Base-by-base conservation (phyloP, 805 yeast species). In the Candida oleophila region DNA sequence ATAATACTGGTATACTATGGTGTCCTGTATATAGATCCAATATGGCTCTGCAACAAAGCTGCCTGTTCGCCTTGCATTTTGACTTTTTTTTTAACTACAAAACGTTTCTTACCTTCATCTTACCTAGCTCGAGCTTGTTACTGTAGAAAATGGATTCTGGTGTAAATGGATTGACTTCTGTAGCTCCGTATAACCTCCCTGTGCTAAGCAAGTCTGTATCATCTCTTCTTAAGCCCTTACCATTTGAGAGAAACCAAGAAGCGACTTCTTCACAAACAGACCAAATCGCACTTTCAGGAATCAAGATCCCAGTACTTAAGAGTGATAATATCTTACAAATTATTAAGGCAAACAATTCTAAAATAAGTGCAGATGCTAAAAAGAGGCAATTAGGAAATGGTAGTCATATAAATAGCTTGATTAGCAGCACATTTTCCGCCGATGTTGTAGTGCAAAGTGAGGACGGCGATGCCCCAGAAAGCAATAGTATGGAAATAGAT, bases 121-220 rank as follows among this genome's bases (percentile, higher is more conserved):
- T n/a, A n/a, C n/a, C n/a, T n/a, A n/a, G n/a, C n/a, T n/a, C n/a
- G n/a, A n/a, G n/a, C n/a, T 25, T 25, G 30, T 25, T 25, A 25
- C 11, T 25, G 30, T 25, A 25, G 30, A 25, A n/a, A n/a, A 38
- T 38, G 41, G 18, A 34, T 22, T 9, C 15, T 38, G 28, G 4
- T 4, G 42, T 20, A 16, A 14, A n/a, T 18, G 20, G 19, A 21
- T 21, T 39, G 14, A 21, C 30, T 21, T 21, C 42, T 3, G 4
- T 39, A 21, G 4, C 42, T n/a, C 42, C 42, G 30, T 39, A 41
- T 25, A n/a, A 15, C 4, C 34, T 41, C 5, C 43, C 43, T 9
- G 19, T 16, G 25, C 19, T 41, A 12, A 41, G 19, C 7, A 30
- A 32, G 3, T 14, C 22, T 12, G 14, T 41, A 15, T 25, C 35